Evolutionary conservation across 768 basidiomycete species (phyloP), one percentile per base, ranked within the genome.

Genomic region (Collybia sp.): DNA sequence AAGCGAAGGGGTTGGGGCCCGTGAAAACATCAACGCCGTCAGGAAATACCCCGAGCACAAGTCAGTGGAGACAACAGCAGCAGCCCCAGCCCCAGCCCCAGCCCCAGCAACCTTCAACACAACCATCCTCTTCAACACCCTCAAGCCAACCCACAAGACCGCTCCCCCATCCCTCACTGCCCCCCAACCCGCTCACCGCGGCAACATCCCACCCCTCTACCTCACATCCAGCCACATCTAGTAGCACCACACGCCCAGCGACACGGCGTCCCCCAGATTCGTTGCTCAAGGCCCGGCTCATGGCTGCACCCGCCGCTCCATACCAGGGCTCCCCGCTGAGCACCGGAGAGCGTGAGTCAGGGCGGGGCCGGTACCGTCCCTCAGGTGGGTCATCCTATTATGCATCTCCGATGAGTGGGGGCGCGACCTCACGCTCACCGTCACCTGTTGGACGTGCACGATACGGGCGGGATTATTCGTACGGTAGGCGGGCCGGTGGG

Each of bases 1-100:
- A 58, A 33, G 47, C 31, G 9, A 53, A 57, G 42, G 43, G 43
- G 12, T 30, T 40, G 34, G 30, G 30, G 6, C 12, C 12, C 34
- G 37, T 16, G 10, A 40, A 30, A 30, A 30, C 36, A 39, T 16
- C 30, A 5, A 20, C 34, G 19, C 17, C 53, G 35, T 34, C 45
- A 18, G 16, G 37, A 13, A 46, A 53, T 19, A 43, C 50, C 13
- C 54, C 49, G 5, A 47, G 41, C 12, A 45, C 45, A 3, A 30
- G 45, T 40, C 38, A 34, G 31, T 25, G 30, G 11, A 11, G 35
- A 17, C 35, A n/a, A 15, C 20, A 13, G n/a, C 43, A 15, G 15
- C 43, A 44, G 33, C 15, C 13, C 9, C 43, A 11, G 33, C 44
- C 34, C 6, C 38, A 19, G 18, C 15, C 18, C 18, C 45, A 33